These are phyloP conservation scores for Pseudogymnoascus sp. DNA, from an alignment of 2,329 filamentous ascomycete genomes.

Conservation along the genomic window DNA sequence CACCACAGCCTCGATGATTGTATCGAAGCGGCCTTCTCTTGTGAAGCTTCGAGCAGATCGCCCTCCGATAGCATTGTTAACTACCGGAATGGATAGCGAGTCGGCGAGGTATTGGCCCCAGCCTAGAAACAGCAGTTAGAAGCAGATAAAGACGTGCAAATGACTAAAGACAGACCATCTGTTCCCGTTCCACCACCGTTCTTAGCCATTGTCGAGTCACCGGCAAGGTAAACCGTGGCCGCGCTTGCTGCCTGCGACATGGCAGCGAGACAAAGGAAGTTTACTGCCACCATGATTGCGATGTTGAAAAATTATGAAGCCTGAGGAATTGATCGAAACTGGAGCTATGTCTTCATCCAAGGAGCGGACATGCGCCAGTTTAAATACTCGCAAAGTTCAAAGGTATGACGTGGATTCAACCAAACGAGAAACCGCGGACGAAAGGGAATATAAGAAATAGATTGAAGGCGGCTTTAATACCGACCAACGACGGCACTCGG, in stretches of 20 bases:
- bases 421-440: background rate
- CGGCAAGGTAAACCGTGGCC: slow-evolving; percentile 12
- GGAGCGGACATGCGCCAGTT: background rate
- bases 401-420: background rate
- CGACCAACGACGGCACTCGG: background rate
- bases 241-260: slow-evolving; percentile 5
- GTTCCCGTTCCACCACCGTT: slow-evolving; percentile 16
- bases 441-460: slow-evolving; percentile 6
- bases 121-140: slow-evolving; percentile 9
- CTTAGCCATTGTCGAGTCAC: slow-evolving; percentile 18
- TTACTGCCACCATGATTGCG: slow-evolving; percentile 1
- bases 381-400: background rate
- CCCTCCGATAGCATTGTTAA: slow-evolving; percentile 58
- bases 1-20: slow-evolving; percentile 45
- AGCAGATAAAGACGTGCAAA: background rate
- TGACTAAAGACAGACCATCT: background rate
- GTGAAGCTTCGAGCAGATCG: slow-evolving; percentile 59
- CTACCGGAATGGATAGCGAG: slow-evolving; percentile 9
- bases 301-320: background rate
- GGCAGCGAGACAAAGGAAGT: slow-evolving; percentile 2
- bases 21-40: slow-evolving; percentile 56
- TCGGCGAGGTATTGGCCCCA: slow-evolving; percentile 21
- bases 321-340: background rate
- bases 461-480: background rate
- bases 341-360: background rate